A percentile compares a stretch with the other conserved stretches of the same genome.
These are phyloP conservation scores for Ustilaginoidea virens DNA, from an alignment of 2,329 filamentous ascomycete species.

Conservation along the genomic window DNA sequence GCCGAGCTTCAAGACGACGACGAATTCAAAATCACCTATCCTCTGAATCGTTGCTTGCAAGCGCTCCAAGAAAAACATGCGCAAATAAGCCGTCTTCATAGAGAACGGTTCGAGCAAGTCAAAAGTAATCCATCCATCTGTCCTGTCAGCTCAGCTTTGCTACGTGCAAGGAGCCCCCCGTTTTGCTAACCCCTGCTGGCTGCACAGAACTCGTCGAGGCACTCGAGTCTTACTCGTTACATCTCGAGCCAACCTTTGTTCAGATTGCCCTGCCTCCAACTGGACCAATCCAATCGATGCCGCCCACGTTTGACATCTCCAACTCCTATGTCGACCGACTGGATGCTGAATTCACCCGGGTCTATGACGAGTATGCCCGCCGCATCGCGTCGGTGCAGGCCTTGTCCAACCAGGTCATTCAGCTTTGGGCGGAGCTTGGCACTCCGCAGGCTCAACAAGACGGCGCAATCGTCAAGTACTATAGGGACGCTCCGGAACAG, in stretches of 20 bases:
- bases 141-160: not conserved
- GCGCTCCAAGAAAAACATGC: slow-evolving; percentile 73
- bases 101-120: slow-evolving; percentile 87
- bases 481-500: slow-evolving; percentile 83
- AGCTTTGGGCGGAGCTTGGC: slow-evolving; percentile 89
- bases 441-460: slow-evolving; percentile 91
- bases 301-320: slow-evolving; percentile 84
- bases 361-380: slow-evolving; percentile 91
- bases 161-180: no score
- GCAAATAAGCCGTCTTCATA: slow-evolving; percentile 67
- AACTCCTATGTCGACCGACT: slow-evolving; percentile 73
- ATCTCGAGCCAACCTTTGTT: slow-evolving; percentile 82
- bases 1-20: slow-evolving; percentile 51
- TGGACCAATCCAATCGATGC: slow-evolving; percentile 56
- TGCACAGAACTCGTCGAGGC: slow-evolving; percentile 75
- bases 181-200: not conserved
- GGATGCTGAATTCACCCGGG: slow-evolving; percentile 79
- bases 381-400: slow-evolving; percentile 63
- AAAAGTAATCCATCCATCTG: slow-evolving; percentile 50
- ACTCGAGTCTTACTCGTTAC: slow-evolving; percentile 88
- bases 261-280: slow-evolving; percentile 74
- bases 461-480: slow-evolving; percentile 69
- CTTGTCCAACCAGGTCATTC: slow-evolving; percentile 72
- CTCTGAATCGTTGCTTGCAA: slow-evolving; percentile 66
- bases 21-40: slow-evolving; percentile 65